Conservation (phyloP, 2,329 filamentous ascomycete species). For the Fusarium mundagurra region DNA sequence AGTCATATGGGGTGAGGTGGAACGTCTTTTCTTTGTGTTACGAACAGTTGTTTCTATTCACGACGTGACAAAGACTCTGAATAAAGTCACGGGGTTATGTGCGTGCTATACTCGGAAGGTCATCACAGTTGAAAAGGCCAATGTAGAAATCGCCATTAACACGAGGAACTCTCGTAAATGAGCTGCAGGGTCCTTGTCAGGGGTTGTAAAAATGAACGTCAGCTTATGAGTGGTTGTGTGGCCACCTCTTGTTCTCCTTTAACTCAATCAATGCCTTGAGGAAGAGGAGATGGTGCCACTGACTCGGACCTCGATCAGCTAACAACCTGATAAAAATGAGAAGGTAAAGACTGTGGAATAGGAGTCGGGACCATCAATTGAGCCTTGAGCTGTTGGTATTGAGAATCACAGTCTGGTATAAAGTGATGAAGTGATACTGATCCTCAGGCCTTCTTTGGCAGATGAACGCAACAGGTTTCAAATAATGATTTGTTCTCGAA, state of each 20-base stretch:
- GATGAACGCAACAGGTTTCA: not conserved
- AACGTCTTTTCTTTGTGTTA: conserved; percentile 11
- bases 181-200: conserved; percentile 21
- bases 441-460: not conserved
- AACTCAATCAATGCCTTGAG: not conserved
- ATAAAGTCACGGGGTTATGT: not conserved
- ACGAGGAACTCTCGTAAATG: conserved; percentile 33
- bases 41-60: not conserved
- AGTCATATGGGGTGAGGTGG: conserved; percentile 27
- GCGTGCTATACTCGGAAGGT: not conserved
- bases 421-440: not conserved
- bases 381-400: not conserved
- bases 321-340: conserved; percentile 10
- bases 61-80: not conserved
- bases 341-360: not conserved
- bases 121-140: conserved; percentile 1
- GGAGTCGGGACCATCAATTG: not conserved
- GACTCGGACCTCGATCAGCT: conserved; percentile 4
- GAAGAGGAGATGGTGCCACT: conserved; percentile 16
- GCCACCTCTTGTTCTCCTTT: conserved; percentile 17
- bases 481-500: not conserved
- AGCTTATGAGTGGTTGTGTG: conserved; percentile 23
- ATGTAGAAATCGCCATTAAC: conserved; percentile 15
- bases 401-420: not conserved
- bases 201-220: conserved; percentile 21